Conservation (phyloP, 176 grass and related monocot genomes). For the Oryza glumipatula region DNA sequence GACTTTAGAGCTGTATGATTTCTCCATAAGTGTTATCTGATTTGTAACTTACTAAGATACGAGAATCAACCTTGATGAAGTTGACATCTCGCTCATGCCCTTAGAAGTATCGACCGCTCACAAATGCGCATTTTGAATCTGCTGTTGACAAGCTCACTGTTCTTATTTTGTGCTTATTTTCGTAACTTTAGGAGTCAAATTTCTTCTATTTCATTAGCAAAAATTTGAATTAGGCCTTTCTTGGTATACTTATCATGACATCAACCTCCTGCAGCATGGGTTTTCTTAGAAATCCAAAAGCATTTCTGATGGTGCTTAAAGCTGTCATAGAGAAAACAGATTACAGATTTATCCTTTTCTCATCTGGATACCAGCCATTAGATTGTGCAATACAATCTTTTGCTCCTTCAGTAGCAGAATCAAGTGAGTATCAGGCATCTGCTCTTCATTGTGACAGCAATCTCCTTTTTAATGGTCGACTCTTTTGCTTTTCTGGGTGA, state of each 20-base stretch:
- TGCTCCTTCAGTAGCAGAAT: constrained; percentile 48
- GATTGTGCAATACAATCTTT: constrained; percentile 63
- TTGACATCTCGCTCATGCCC: not conserved
- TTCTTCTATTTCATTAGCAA: not conserved
- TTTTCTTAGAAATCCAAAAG: constrained; percentile 84
- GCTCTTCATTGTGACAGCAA: constrained; percentile 35
- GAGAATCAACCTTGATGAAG: not conserved
- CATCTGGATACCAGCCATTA: constrained; percentile 80
- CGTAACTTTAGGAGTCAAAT: not conserved
- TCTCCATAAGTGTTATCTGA: not conserved
- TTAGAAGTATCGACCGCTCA: not conserved
- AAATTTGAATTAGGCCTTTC: not conserved
- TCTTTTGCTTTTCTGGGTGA: constrained; percentile 93
- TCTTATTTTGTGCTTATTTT: not conserved
- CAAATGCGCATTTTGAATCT: not conserved
- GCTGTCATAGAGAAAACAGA: constrained; percentile 60
- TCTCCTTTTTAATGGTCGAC: constrained; percentile 62
- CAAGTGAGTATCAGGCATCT: constrained; percentile 11
- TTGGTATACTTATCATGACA: constrained; percentile 16
- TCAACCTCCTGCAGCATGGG: constrained; percentile 77
- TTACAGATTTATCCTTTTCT: constrained; percentile 74
- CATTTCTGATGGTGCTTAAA: constrained; percentile 76
- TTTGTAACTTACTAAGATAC: not conserved
- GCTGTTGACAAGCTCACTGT: not conserved
- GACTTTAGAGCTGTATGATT: not conserved